Conservation (phyloP, 176 grass and related monocot species). For the Cenchrus americanus region DNA sequence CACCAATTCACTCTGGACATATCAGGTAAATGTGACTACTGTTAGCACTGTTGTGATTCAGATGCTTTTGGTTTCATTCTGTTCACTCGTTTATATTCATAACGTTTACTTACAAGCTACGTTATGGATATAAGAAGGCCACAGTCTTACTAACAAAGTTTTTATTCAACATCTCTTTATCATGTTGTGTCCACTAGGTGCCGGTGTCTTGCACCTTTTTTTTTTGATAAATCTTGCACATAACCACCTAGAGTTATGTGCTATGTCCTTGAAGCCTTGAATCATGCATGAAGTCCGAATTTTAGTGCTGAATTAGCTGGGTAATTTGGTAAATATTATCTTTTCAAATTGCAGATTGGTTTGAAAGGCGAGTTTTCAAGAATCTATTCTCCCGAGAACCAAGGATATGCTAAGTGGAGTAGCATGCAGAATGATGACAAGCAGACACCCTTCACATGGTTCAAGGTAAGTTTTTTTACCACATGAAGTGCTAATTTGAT, state of each 20-base stretch:
- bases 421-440: constrained; percentile 57
- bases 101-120: neutral
- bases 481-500: constrained; percentile 13
- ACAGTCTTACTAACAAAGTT: constrained; percentile 9
- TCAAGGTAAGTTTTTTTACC: constrained; percentile 68
- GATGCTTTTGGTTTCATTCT: neutral
- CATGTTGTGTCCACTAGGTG: neutral
- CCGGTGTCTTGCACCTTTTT: no score
- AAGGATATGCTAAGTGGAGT: constrained; percentile 64
- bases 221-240: neutral
- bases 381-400: constrained; percentile 74
- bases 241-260: neutral
- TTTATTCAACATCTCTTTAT: neutral
- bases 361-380: constrained; percentile 78
- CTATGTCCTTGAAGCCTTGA: neutral
- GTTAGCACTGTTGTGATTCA: neutral
- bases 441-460: constrained; percentile 79
- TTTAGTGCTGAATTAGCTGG: constrained; percentile 2
- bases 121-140: neutral
- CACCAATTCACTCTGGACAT: constrained; percentile 77
- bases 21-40: constrained; percentile 63
- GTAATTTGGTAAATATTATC: neutral
- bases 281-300: neutral
- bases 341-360: constrained; percentile 65
- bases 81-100: constrained; percentile 18